Evolutionary conservation across 768 basidiomycete genomes (phyloP).

Genomic region (Auricularia cornea): DNA sequence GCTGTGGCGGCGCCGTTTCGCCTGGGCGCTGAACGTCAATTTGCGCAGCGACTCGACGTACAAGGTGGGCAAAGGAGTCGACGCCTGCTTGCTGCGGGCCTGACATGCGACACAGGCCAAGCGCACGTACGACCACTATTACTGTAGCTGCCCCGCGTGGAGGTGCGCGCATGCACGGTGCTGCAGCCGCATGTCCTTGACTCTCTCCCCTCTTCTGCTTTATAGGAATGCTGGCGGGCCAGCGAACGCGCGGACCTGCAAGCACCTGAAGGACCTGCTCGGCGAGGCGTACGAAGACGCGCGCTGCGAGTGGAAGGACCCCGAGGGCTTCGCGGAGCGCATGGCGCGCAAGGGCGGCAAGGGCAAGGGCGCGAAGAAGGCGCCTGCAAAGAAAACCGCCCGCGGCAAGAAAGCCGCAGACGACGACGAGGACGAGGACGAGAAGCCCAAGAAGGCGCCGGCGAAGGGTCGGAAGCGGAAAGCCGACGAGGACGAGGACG

Average conservation of each 20-base stretch:
- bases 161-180: background rate
- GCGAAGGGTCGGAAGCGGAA: background rate
- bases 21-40: no score
- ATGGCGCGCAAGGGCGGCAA: slow-evolving; percentile 5
- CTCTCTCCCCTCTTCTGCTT: no score
- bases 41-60: slow-evolving; percentile 18
- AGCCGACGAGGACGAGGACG: slow-evolving; percentile 8
- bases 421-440: slow-evolving; percentile 6
- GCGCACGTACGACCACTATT: slow-evolving; percentile 37
- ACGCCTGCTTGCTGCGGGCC: no score
- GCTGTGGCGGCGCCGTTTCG: no score
- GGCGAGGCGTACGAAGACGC: slow-evolving; percentile 41
- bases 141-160: slow-evolving; percentile 21
- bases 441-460: background rate
- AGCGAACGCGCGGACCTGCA: slow-evolving; percentile 41
- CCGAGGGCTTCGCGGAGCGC: slow-evolving; percentile 9
- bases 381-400: background rate
- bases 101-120: slow-evolving; percentile 19
- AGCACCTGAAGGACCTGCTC: slow-evolving; percentile 36
- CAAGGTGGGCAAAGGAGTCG: no score
- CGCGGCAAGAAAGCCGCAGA: slow-evolving; percentile 5
- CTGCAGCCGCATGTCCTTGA: no score
- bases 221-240: slow-evolving; percentile 16
- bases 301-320: slow-evolving; percentile 24
- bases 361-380: slow-evolving; percentile 3